These are phyloP conservation scores for Meyerozyma carpophila DNA, from an alignment of 1,139 yeast species.

Conservation along the genomic window DNA sequence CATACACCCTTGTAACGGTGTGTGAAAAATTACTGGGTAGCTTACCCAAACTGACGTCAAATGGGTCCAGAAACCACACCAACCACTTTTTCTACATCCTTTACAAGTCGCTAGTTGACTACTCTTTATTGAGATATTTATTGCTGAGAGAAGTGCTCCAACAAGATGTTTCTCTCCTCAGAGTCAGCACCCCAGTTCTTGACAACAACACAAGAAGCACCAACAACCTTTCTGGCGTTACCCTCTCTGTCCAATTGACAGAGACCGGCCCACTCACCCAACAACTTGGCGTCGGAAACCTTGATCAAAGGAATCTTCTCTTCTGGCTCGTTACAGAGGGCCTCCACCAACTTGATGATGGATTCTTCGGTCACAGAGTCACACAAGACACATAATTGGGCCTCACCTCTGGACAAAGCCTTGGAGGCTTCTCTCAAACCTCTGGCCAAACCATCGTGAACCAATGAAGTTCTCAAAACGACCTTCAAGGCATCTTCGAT, in stretches of 20 bases:
- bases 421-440: conserved; percentile 99
- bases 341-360: conserved; percentile 97
- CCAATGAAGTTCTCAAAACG: conserved; percentile 96
- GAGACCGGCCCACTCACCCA: conserved; percentile 99
- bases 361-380: conserved; percentile 98
- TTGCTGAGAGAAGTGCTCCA: conserved; percentile 95
- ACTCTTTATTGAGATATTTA: conserved; percentile 19
- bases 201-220: conserved; percentile 99
- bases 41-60: not conserved
- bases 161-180: conserved; percentile 94
- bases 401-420: conserved; percentile 97
- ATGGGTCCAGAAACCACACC: not conserved
- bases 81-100: not conserved
- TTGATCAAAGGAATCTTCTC: conserved; percentile 96
- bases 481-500: conserved; percentile 98
- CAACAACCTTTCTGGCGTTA: conserved; percentile 99
- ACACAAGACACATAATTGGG: conserved; percentile 95
- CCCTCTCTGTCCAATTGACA: conserved; percentile 99
- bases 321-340: conserved; percentile 97
- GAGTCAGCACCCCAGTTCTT: conserved; percentile 99
- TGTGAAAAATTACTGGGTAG: too few species aligned
- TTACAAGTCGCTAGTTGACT: not conserved
- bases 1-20: conserved; percentile 4
- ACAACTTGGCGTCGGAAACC: conserved; percentile 98
- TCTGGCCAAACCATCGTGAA: conserved; percentile 99